Evolutionary conservation across 2,329 filamentous ascomycete species (phyloP), one percentile per base, ranked within the genome.

Genomic region (Thelonectria blattea): DNA sequence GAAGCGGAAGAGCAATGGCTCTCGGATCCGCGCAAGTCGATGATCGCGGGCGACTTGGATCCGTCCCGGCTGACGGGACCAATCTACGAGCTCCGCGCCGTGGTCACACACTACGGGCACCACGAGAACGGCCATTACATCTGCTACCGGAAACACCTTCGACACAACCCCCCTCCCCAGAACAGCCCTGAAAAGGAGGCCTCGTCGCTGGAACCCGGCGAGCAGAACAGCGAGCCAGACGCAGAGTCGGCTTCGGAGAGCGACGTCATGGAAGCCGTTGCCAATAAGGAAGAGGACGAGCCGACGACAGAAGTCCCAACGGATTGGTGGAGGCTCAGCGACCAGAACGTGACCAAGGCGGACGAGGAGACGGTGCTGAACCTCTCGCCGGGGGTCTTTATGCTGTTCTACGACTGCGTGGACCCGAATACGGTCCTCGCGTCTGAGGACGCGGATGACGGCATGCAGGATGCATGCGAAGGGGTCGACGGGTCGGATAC

Each of bases 71-170:
- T 86, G 9, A 78, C 78, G 0, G 86, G 87, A 3, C 82, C 81
- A 27, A 80, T 89, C 1, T 98, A 96, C 73, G 87, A 91, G 71
- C 80, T 98, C 15, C 86, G 90, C 54, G 92, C 93, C 30, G 91
- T 94, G 0, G 86, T 98, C 10, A 95, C 92, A 1, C 95, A 98
- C 73, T 91, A 91, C 63, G 95, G 95, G 4, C 84, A 91, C 32
- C 95, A 98, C 74, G 93, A 97, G 63, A 97, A 96, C 69, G 95
- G 95, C 0, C 95, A 99, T 77, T 98, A 99, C 69, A 88, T 97
- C 41, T 96, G 92, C 73, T 97, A 95, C 75, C 85, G 92, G 52
- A 91, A 90, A 70, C 89, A 92, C 70, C 82, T 85, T 15, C 71
- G 72, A 10, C 60, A 64, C 32, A 67, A 42, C 14, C 52, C 60